These are phyloP conservation scores for Solanum tacnaense DNA, from an alignment of 257 asterid species.

Conservation along the genomic window DNA sequence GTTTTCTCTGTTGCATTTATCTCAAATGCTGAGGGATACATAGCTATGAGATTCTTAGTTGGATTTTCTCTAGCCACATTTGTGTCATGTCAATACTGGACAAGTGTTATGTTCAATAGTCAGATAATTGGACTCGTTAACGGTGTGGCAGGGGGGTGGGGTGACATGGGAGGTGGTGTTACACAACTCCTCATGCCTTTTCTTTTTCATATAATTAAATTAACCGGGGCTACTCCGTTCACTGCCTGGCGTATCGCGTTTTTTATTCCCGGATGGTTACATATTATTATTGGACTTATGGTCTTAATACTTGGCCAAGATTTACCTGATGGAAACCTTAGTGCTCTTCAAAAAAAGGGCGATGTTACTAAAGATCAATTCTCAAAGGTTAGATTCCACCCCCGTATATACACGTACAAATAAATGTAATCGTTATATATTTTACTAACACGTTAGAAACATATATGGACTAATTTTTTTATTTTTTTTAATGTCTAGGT, in stretches of 20 bases:
- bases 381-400: conserved; percentile 9
- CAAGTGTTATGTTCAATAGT: conserved; percentile 38
- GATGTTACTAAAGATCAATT: conserved; percentile 37
- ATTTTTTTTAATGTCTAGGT: conserved; percentile 5
- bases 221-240: conserved; percentile 31
- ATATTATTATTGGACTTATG: conserved; percentile 33
- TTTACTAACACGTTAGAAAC: neutral
- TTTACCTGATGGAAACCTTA: conserved; percentile 53
- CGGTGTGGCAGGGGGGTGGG: conserved; percentile 58
- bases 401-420: neutral
- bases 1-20: conserved; percentile 41
- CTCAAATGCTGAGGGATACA: conserved; percentile 27
- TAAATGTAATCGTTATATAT: neutral
- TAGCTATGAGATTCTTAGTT: conserved; percentile 45
- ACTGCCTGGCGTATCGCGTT: conserved; percentile 58
- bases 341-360: conserved; percentile 37
- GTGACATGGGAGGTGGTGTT: conserved; percentile 50
- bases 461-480: neutral
- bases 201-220: conserved; percentile 22
- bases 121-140: conserved; percentile 42
- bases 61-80: conserved; percentile 52
- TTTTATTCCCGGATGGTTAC: conserved; percentile 45
- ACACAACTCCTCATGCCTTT: conserved; percentile 57
- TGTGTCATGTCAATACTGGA: conserved; percentile 56
- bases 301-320: conserved; percentile 47